Base-by-base conservation (phyloP, 306 rosid species). In the Datisca glomerata region DNA sequence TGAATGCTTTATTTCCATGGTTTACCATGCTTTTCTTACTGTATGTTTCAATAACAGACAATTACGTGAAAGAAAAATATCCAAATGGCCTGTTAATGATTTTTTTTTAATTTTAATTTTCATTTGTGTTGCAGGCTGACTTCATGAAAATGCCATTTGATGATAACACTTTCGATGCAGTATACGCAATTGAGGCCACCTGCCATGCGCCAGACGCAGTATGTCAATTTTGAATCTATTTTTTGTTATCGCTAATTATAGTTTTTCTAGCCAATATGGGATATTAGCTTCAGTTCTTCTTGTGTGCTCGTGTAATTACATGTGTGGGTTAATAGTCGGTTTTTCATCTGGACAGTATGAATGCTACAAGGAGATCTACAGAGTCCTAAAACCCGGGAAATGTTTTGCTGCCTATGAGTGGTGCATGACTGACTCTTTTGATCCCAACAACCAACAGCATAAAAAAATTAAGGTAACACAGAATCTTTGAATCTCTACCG, bases 151-250 rank as follows among this genome's bases (percentile, higher is more conserved):
- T 91, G 85, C 86, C 98, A 21, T 72, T 91, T 43, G 60, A 76
- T 21, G 94, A 80, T 57, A 75, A 78, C 44, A 45, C 80, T 54
- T 91, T 70, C 61, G 98, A 91, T 71, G 96, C 98, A 15, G 72
- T 84, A 18, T 91, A 91, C 72, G 98, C 98, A 2, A 91, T 91
- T 66, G 98, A 91, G 73, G 96, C 98, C 34, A 91, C 98, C 54
- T 91, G 98, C 75, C 98, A 91, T 66, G 98, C 98, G 50, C 94
- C 98, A 1, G 94, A 91, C 61, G 93, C 94, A 11, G 96, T 86
- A 67, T 42, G 86, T 42, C 47, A 23, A 36, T 38, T 22, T 36
- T 15, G 17, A 34, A 12, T 43, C 43, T 43, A 40, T 34, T 49
- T 46, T 47, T 37, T 18, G 7, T 27, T 7, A 21, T 27, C 10